These are phyloP conservation scores for Aspergillus tamarii DNA, from an alignment of 2,329 filamentous ascomycete genomes.

Conservation along the genomic window DNA sequence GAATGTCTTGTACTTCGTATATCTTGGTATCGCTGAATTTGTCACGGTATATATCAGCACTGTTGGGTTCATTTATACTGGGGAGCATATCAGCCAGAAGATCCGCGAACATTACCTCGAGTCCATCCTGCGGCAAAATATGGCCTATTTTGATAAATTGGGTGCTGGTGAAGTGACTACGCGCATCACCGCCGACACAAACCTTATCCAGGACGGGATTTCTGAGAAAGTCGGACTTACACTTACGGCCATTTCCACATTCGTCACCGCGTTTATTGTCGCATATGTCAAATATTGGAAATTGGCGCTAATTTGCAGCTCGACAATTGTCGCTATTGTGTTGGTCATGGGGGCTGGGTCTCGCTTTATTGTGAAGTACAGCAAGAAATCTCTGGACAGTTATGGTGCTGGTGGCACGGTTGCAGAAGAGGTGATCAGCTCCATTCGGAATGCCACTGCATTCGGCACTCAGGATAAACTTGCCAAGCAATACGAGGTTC, in stretches of 20 bases:
- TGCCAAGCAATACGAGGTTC: constrained; percentile 79
- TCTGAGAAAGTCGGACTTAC: constrained; percentile 86
- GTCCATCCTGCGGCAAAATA: constrained; percentile 84
- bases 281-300: constrained; percentile 93
- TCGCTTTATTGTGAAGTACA: constrained; percentile 76
- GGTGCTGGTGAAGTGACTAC: constrained; percentile 93
- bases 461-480: constrained; percentile 93
- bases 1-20: constrained; percentile 81
- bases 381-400: constrained; percentile 74
- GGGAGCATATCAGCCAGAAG: constrained; percentile 77
- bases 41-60: constrained; percentile 77
- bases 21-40: constrained; percentile 81
- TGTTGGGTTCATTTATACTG: constrained; percentile 86
- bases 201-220: constrained; percentile 89
- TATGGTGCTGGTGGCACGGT: constrained; percentile 86
- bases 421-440: constrained; percentile 92
- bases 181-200: constrained; percentile 90
- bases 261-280: constrained; percentile 86
- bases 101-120: constrained; percentile 82
- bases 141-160: constrained; percentile 90
- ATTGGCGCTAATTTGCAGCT: constrained; percentile 82
- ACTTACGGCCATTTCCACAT: constrained; percentile 75
- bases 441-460: constrained; percentile 86
- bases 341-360: constrained; percentile 75
- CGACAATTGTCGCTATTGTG: constrained; percentile 79